Evolutionary conservation across 2,329 filamentous ascomycete species (phyloP), one percentile per base, ranked within the genome.

Genomic region (Amesomyces nigricolor): DNA sequence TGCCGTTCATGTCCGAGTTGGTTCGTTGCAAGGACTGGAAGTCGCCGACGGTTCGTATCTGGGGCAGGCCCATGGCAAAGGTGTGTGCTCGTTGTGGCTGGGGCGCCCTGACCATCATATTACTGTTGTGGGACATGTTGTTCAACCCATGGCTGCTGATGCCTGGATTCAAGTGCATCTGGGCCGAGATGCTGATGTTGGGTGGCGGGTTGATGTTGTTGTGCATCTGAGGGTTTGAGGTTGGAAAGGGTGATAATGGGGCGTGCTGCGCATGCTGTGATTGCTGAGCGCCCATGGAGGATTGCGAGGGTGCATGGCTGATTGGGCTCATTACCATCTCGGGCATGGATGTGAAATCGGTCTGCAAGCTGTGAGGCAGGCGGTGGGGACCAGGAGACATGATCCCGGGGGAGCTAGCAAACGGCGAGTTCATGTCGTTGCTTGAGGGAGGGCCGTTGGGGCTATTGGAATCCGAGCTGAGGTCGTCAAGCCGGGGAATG

Each of bases 251-350:
- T 1, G 66, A 62, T 43, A 74, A 64, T 6, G 66, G 65, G 17
- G 67, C 64, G 19, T 70, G 68, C 43, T 72, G 58, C 16, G 52
- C 29, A 19, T 64, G 64, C 26, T 60, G 63, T 38, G 61, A 47
- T 38, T 65, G 64, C 32, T 65, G 64, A 11, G 48, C 53, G 30
- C 57, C 63, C 39, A 64, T 59, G 26, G 63, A 58, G 22, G 63
- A 57, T 22, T 57, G 55, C 30, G 61, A 58, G 14, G 68, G 65
- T 7, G 63, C 61, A 47, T 69, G 71, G 30, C 72, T 71, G 51
- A 81, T 68, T 0, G 76, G 75, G 37, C 71, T 79, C 72, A 82
- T 78, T 39, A 78, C 73, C 67, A 82, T 77, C 7, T 82, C 79
- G 1, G 76, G 68, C 59, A 82, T 78, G 9, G 76, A 68, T 17